Conservation (phyloP, 305 asterid genomes). For the Fraxinus ornus region DNA sequence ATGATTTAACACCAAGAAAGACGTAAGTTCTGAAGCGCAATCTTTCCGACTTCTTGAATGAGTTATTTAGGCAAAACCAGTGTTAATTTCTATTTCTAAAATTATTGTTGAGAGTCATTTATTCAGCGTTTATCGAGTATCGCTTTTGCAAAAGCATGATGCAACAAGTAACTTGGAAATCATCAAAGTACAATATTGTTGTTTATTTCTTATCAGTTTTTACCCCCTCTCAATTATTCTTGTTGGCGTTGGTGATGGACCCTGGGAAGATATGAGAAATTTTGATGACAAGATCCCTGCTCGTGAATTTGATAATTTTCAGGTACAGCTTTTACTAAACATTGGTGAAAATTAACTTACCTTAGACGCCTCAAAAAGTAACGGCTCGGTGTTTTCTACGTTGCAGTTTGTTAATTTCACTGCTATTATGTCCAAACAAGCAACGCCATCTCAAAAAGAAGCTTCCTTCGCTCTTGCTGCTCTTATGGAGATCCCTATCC, state of each 20-base stretch:
- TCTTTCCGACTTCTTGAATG: background rate
- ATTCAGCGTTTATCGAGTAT: background rate
- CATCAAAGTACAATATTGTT: conserved; percentile 10
- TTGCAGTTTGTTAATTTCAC: conserved; percentile 86
- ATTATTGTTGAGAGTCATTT: background rate
- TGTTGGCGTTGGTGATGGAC: conserved; percentile 94
- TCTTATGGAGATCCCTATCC: conserved; percentile 82
- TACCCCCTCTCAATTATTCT: conserved; percentile 81
- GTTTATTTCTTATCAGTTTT: conserved; percentile 37
- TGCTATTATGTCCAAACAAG: conserved; percentile 49
- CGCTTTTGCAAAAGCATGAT: background rate
- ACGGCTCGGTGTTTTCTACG: background rate
- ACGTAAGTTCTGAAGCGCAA: background rate
- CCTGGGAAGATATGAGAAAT: conserved; percentile 86
- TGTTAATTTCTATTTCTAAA: background rate
- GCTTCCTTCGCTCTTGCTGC: conserved; percentile 84
- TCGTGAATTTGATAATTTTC: conserved; percentile 75
- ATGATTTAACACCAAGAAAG: conserved; percentile 4
- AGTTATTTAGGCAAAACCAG: background rate
- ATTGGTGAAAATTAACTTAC: conserved; percentile 5
- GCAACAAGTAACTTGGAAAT: background rate
- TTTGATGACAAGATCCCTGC: conserved; percentile 81
- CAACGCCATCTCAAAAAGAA: conserved; percentile 53
- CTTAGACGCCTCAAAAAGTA: conserved; percentile 1
- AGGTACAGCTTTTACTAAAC: conserved; percentile 38